Evolutionary conservation across 2,329 filamentous ascomycete genomes (phyloP).

Genomic region (Neurospora sp.): DNA sequence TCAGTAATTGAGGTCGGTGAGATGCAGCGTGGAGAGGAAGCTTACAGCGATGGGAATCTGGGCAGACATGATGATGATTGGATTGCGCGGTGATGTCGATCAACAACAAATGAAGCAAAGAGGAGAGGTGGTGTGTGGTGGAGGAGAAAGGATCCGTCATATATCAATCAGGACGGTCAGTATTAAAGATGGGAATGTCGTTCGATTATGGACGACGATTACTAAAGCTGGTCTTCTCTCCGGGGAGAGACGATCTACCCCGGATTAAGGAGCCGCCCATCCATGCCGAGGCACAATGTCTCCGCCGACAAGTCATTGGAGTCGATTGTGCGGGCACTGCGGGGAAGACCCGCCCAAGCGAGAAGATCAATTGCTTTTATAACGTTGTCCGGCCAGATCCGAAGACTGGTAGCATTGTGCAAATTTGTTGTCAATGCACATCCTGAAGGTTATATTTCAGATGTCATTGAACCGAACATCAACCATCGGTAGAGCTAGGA

Average conservation of each 20-base stretch:
- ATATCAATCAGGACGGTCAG: slow-evolving; percentile 2
- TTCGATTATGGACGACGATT: slow-evolving; percentile 1
- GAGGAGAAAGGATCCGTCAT: neutral
- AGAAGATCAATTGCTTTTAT: neutral
- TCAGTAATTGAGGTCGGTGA: neutral
- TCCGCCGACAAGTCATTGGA: neutral
- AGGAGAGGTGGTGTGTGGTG: neutral
- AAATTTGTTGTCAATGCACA: neutral
- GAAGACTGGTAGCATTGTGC: neutral
- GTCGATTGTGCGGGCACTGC: neutral
- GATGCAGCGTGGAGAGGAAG: slow-evolving; percentile 1
- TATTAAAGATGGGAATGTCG: neutral
- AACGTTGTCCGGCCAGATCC: neutral
- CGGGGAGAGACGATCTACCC: neutral
- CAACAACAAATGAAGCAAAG: neutral
- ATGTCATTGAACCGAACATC: neutral
- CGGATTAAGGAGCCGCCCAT: neutral
- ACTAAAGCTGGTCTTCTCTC: neutral
- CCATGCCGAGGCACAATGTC: neutral
- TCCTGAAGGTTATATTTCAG: neutral
- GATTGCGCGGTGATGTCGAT: slow-evolving; percentile 1
- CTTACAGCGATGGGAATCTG: slow-evolving; percentile 37
- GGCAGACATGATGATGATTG: slow-evolving; percentile 29
- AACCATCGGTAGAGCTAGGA: neutral
- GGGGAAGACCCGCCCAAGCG: neutral